Evolutionary conservation across 441 rosid genomes (phyloP).

Genomic region (Hura crepitans): DNA sequence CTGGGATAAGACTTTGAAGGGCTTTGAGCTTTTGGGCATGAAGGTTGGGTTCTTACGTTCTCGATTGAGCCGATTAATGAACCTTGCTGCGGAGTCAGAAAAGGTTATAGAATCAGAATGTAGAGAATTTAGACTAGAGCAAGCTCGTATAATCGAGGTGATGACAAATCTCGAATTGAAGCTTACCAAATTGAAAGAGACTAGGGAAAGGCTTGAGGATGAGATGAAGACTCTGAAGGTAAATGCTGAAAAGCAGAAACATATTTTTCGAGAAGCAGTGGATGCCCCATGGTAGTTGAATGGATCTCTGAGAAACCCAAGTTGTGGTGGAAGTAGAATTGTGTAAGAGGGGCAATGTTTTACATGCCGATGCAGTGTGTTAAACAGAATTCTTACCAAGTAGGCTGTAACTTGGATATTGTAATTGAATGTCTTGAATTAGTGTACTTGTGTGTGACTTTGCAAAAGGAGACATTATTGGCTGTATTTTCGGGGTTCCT

Average conservation of each 20-base stretch:
- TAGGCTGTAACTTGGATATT: conserved; percentile 9
- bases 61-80: conserved; percentile 34
- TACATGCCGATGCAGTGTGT: not conserved
- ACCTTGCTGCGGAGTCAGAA: conserved; percentile 36
- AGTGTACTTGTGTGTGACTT: conserved; percentile 2
- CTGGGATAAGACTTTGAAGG: conserved; percentile 54
- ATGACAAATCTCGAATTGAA: conserved; percentile 32
- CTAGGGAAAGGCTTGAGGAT: conserved; percentile 31
- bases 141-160: conserved; percentile 37
- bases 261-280: conserved; percentile 32
- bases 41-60: conserved; percentile 43
- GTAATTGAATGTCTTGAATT: conserved; percentile 17
- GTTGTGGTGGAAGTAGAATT: not conserved
- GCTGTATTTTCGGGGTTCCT: not conserved
- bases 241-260: conserved; percentile 37
- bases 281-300: conserved; percentile 39
- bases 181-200: conserved; percentile 30
- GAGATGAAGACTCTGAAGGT: conserved; percentile 37
- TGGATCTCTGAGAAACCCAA: not conserved
- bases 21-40: conserved; percentile 56
- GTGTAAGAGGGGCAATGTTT: conserved; percentile 5
- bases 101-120: conserved; percentile 31
- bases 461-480: not conserved
- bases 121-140: conserved; percentile 30
- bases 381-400: not conserved